These are phyloP conservation scores for Suillus sp. DNA, from an alignment of 768 basidiomycete genomes.

Conservation along the genomic window DNA sequence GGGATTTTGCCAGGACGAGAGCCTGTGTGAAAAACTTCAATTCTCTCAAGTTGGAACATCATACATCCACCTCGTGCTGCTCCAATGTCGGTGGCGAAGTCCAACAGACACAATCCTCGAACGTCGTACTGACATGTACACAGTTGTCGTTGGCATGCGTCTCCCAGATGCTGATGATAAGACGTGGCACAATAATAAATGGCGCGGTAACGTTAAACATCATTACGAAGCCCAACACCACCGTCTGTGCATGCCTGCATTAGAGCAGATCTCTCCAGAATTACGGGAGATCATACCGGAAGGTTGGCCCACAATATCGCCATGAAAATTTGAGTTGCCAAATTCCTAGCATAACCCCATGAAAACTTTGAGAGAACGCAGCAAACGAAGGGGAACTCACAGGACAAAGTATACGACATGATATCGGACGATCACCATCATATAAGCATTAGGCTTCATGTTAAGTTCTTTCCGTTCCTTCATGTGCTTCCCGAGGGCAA, in stretches of 20 bases:
- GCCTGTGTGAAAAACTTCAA: background rate
- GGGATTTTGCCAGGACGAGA: no score
- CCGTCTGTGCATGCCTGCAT: background rate
- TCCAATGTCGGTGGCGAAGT: background rate
- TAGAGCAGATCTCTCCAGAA: background rate
- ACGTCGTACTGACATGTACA: background rate
- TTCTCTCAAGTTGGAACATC: background rate
- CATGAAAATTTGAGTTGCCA: background rate
- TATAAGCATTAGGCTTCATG: background rate
- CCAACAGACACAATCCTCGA: background rate
- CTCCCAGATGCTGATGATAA: background rate
- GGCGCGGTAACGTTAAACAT: background rate
- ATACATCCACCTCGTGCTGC: background rate
- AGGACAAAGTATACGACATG: background rate
- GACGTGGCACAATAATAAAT: background rate
- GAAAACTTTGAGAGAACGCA: background rate
- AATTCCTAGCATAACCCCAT: background rate
- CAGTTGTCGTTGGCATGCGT: background rate
- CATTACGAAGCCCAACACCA: background rate
- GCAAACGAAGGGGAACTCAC: background rate
- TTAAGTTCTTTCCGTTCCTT: background rate
- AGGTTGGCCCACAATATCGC: background rate
- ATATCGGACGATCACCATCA: background rate
- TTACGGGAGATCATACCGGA: background rate
- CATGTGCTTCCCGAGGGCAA: background rate